A percentile compares a stretch with the other conserved stretches of the same genome.
Conservation (phyloP, 495 filamentous ascomycete genomes). For the Penicillium macrosclerotiorum region DNA sequence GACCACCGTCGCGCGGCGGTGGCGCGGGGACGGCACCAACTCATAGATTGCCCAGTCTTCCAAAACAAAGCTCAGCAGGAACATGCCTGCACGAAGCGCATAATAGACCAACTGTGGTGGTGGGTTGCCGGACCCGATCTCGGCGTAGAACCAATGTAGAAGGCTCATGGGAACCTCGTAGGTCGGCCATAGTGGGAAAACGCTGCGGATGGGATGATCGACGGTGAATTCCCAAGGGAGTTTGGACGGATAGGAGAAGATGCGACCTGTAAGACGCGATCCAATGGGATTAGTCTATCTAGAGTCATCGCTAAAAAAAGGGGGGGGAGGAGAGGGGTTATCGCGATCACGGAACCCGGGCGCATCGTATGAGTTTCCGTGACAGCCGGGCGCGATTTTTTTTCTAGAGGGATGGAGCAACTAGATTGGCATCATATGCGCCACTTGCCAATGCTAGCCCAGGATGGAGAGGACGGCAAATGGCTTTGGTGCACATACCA, state of each 20-base stretch:
- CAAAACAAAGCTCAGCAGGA: constrained; percentile 87
- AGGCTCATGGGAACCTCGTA: constrained; percentile 92
- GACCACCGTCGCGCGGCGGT: constrained; percentile 69
- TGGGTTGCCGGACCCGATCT: constrained; percentile 50
- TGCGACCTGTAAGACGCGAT: constrained; percentile 61
- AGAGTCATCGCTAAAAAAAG: too few relatives aligned
- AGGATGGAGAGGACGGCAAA: neutral
- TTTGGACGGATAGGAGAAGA: constrained; percentile 82
- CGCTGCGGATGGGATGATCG: constrained; percentile 80
- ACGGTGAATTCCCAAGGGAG: constrained; percentile 94
- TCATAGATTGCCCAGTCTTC: constrained; percentile 98
- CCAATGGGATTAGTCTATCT: neutral
- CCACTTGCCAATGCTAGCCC: too few relatives aligned
- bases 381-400: neutral
- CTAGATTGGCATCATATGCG: too few relatives aligned
- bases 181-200: constrained; percentile 92
- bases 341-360: constrained; percentile 8
- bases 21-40: constrained; percentile 69
- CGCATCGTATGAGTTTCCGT: neutral
- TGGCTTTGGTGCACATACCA: constrained; percentile 69
- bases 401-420: neutral
- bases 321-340: too few relatives aligned
- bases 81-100: constrained; percentile 82
- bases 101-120: constrained; percentile 81
- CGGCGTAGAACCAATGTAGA: constrained; percentile 80